Base-by-base conservation (phyloP, 2,329 filamentous ascomycete genomes). In the Sordariomycetes sp. region DNA sequence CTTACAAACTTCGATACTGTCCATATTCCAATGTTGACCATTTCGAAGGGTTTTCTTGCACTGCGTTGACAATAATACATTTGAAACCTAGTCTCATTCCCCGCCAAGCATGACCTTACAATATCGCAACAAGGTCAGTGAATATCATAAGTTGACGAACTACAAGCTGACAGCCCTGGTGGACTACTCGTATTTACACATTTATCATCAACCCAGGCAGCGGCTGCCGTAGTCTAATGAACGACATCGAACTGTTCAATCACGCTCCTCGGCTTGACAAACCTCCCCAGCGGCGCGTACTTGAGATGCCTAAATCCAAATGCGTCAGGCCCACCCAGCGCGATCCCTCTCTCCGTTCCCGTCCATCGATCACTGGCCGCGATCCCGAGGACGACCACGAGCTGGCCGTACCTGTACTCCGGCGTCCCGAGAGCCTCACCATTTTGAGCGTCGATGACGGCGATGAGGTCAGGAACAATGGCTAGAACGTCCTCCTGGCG, bases 381-480 rank as follows among this genome's bases (percentile, higher is more conserved):
- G 51, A 76, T 72, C 2, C 73, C 76, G 17, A 80, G 61, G 0
- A 80, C 75, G 22, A 74, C 69, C 17, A 80, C 77, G 10, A 76
- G 65, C 42, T 80, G 63, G 1, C 78, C 77, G 59, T 80, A 80
- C 12, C 76, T 65, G 60, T 81, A 82, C 62, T 83, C 80, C 0
- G 76, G 79, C 0, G 76, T 79, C 0, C 79, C 79, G 7, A 83
- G 69, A 0, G 78, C 79, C 60, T 79, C 74, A 32, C 79, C 80
- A 10, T 76, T 79, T 60, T 79, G 76, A 6, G 76, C 74, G 58
- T 82, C 79, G 17, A 83, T 73, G 10, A 82, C 70, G 0, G 74
- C 71, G 56, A 83, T 77, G 7, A 84, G 66, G 58, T 84, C 81
- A 0, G 81, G 81, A 1, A 81, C 80, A 1, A 78, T 72, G 1